Percentiles rank a stretch among this genome's conserved stretches.
These are phyloP conservation scores for Malus asiatica DNA, from an alignment of 306 rosid genomes.

Conservation along the genomic window DNA sequence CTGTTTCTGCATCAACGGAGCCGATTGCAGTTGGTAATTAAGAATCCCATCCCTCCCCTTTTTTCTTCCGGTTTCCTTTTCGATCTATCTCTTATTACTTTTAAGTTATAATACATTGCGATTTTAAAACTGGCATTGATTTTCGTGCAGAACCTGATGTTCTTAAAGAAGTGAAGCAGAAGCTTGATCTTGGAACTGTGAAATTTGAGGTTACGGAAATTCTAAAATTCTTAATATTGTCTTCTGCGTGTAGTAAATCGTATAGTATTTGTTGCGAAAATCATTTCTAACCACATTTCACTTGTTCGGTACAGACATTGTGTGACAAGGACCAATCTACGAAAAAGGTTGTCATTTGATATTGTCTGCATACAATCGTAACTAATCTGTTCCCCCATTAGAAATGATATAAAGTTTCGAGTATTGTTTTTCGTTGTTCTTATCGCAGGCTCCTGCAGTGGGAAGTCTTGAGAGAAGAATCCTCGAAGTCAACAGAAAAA, in stretches of 20 bases:
- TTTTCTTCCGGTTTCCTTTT: background rate
- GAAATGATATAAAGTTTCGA: background rate
- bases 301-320: conserved; percentile 47
- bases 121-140: conserved; percentile 3
- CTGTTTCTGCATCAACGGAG: conserved; percentile 89
- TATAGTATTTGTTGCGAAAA: background rate
- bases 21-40: conserved; percentile 88
- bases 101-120: background rate
- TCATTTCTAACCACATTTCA: conserved; percentile 3
- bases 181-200: conserved; percentile 88
- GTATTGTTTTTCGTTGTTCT: background rate
- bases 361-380: conserved; percentile 3
- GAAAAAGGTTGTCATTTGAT: conserved; percentile 54
- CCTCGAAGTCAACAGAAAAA: conserved; percentile 80
- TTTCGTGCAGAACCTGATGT: conserved; percentile 84
- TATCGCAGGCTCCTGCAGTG: conserved; percentile 53
- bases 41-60: background rate
- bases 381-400: background rate
- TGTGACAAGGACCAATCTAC: conserved; percentile 74
- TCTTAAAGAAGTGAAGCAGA: conserved; percentile 91
- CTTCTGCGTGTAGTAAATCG: background rate
- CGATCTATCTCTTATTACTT: background rate
- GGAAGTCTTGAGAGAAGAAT: conserved; percentile 73
- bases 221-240: background rate
- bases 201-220: conserved; percentile 76